These are phyloP conservation scores for Pseudodiploospora longispora DNA, from an alignment of 2,329 filamentous ascomycete genomes.

Conservation along the genomic window DNA sequence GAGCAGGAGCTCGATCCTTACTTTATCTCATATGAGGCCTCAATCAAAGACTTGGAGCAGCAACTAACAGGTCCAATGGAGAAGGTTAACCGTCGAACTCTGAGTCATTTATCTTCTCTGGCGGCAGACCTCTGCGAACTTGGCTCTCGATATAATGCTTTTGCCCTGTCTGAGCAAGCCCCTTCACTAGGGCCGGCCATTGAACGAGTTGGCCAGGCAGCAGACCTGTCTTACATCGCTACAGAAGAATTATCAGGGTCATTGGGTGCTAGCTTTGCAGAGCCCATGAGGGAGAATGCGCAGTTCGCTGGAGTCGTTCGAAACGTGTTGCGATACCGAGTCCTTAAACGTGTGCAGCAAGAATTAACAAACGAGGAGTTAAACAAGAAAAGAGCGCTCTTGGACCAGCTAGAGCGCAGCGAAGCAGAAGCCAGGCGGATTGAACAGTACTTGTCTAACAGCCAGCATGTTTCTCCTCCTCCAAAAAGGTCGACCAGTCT, in stretches of 20 bases:
- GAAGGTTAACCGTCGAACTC: constrained; percentile 84
- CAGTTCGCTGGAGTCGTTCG: constrained; percentile 95
- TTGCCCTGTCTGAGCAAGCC: constrained; percentile 88
- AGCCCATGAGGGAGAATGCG: constrained; percentile 95
- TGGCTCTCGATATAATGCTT: constrained; percentile 93
- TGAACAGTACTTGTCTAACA: constrained; percentile 79
- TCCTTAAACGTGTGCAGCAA: constrained; percentile 91
- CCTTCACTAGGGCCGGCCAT: constrained; percentile 85
- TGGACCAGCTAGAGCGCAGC: constrained; percentile 87
- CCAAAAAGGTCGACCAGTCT: constrained; percentile 56
- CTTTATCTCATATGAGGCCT: constrained; percentile 86
- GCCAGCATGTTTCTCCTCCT: constrained; percentile 55
- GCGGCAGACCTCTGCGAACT: constrained; percentile 86
- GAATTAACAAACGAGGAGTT: constrained; percentile 95
- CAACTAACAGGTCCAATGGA: constrained; percentile 90
- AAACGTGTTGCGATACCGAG: constrained; percentile 77
- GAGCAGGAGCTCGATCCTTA: constrained; percentile 94
- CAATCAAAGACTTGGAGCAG: constrained; percentile 83
- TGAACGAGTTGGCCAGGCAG: constrained; percentile 87
- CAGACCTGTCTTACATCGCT: constrained; percentile 91
- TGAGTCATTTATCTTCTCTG: constrained; percentile 76
- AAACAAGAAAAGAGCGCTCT: constrained; percentile 70
- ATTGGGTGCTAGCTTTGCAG: constrained; percentile 88
- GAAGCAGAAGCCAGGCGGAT: constrained; percentile 89
- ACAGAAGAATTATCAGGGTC: constrained; percentile 84